Percentiles rank a stretch among this genome's conserved stretches.
Evolutionary conservation across 2,329 filamentous ascomycete genomes (phyloP).

Genomic region (Venturia pyrina): DNA sequence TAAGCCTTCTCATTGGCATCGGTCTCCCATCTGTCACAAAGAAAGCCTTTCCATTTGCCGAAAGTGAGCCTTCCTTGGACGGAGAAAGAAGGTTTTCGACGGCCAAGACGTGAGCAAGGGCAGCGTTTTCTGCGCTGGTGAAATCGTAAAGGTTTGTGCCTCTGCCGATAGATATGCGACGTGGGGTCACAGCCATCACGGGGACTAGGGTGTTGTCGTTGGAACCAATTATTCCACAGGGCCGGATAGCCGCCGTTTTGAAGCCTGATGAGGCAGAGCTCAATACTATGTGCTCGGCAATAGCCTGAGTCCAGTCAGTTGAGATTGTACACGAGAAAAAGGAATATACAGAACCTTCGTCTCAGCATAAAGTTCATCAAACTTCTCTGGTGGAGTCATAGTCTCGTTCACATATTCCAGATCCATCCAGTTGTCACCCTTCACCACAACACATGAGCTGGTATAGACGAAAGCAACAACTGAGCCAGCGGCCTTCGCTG

Average conservation of each 20-base stretch:
- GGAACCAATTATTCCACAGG: constrained; percentile 83
- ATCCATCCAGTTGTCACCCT: neutral
- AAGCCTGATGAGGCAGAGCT: constrained; percentile 57
- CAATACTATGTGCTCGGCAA: constrained; percentile 70
- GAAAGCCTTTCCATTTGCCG: constrained; percentile 67
- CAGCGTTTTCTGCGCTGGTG: constrained; percentile 59
- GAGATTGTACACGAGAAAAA: neutral
- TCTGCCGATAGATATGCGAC: neutral
- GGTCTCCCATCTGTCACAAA: constrained; percentile 63
- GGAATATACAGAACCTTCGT: neutral
- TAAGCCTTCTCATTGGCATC: neutral
- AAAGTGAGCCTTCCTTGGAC: constrained; percentile 28
- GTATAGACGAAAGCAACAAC: constrained; percentile 86
- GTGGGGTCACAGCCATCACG: constrained; percentile 40
- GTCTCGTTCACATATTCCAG: neutral
- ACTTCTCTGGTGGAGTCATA: neutral
- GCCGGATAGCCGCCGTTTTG: constrained; percentile 71
- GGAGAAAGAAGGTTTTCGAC: constrained; percentile 56
- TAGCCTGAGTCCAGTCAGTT: constrained; percentile 6
- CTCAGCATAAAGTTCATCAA: neutral
- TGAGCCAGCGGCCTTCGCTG: constrained; percentile 50
- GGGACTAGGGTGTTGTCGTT: constrained; percentile 70
- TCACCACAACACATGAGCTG: constrained; percentile 31
- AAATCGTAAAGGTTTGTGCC: constrained; percentile 49
- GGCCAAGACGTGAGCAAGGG: constrained; percentile 75